A percentile compares a stretch with the other conserved stretches of the same genome.
Conservation (phyloP, 2,329 filamentous ascomycete species). For the Verruconis gallopava region DNA sequence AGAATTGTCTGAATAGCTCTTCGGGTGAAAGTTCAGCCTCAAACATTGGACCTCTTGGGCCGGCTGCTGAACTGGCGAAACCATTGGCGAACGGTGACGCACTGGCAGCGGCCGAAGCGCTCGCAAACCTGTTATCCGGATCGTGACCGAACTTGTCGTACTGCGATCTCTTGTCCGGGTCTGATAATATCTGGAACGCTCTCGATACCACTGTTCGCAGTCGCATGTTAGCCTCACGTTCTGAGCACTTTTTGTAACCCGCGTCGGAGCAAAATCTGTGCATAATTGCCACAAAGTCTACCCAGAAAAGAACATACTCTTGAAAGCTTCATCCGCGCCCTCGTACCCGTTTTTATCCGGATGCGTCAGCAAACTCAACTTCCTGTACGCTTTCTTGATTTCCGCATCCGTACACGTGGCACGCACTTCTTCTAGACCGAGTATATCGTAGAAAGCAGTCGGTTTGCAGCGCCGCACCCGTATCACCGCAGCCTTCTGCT, state of each 20-base stretch:
- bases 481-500: constrained; percentile 84
- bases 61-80: constrained; percentile 38
- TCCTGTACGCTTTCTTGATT: constrained; percentile 96
- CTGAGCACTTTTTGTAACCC: not conserved
- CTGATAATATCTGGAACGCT: constrained; percentile 85
- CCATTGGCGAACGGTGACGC: constrained; percentile 49
- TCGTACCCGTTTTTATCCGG: constrained; percentile 98
- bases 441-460: constrained; percentile 92
- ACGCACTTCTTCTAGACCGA: constrained; percentile 55
- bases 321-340: constrained; percentile 94
- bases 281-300: too few relatives aligned
- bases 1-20: constrained; percentile 95
- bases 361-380: constrained; percentile 85
- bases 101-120: constrained; percentile 45
- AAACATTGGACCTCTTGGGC: constrained; percentile 49
- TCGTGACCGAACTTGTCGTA: constrained; percentile 86
- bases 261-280: too few relatives aligned
- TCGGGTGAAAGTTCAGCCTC: constrained; percentile 92
- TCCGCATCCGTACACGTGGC: constrained; percentile 62
- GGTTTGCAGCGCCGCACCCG: constrained; percentile 72
- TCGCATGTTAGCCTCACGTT: too few relatives aligned
- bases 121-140: constrained; percentile 74
- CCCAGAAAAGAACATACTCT: constrained; percentile 44
- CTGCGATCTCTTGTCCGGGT: constrained; percentile 82
- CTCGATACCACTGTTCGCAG: constrained; percentile 76